Evolutionary conservation across 139 green algal genomes (phyloP), one percentile per base, ranked within the genome.

Genomic region (Mychonastes homosphaera): DNA sequence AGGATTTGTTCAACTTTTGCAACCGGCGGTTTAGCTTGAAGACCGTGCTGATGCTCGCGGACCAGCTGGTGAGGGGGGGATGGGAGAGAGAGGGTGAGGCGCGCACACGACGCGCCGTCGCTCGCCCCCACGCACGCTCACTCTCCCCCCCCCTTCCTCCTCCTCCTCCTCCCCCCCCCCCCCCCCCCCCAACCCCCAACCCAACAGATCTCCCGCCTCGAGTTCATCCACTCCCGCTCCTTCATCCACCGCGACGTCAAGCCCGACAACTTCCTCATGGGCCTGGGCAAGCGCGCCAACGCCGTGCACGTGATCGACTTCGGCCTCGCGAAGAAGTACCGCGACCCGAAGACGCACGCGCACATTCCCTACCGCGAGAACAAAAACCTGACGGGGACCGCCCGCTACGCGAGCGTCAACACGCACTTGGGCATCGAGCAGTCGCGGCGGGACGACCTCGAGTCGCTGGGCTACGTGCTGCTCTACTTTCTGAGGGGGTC

Each of bases 1-100:
- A 99, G 65, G 93, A 99, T 71, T 74, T 99, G 13, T 99, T 99
- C 80, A 98, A 98, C 65, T 99, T 98, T 64, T 98, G 92, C 79
- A 92, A 95, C 61, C 73, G 91, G 10, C 95, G 96, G 73, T 97
- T 99, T 68, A 84, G 58, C 32, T 68, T 99, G 16, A 99, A 99
- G 75, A 98, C 91, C 30, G 88, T 97, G 45, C 81, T 99, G 39
- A 98, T 99, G 93, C 81, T 99, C 47, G 93, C 92, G 5, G 93
- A 99, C 62, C 93, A 99, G 74, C 75, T 99, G 82, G 81, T 97
- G 71, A 45, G 81, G 39, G 39, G 39, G 15, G n/a, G n/a, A n/a
- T n/a, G n/a, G n/a, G n/a, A n/a, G n/a, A n/a, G n/a, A n/a, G n/a
- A n/a, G n/a, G n/a, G n/a, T n/a, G n/a, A n/a, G n/a, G n/a, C n/a